Base-by-base conservation (phyloP, 2,329 filamentous ascomycete species). In the Talaromyces verruculosus region DNA sequence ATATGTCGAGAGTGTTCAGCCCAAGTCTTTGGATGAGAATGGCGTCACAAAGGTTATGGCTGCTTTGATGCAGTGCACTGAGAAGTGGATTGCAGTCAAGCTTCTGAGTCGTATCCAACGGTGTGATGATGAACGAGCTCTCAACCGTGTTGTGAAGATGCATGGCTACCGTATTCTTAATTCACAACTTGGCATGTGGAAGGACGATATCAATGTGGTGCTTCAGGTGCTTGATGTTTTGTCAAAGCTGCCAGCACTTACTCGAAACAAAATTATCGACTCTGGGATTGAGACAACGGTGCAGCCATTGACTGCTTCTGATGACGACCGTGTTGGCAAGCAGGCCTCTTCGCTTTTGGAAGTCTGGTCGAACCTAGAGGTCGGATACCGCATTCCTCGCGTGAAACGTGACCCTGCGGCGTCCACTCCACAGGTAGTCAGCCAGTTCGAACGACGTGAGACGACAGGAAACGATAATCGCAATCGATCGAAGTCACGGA, bases 11-110 rank as follows among this genome's bases (percentile, higher is more conserved):
- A 93, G 92, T 77, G 85, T 96, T 67, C 87, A 94, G 76, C 89
- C 91, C 61, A 91, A 89, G 73, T 88, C 86, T 58, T 85, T 97
- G 67, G 89, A 92, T 70, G 91, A 95, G 73, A 87, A 90, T 67
- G 92, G 91, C 68, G 92, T 96, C 68, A 92, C 90, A 73, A 96
- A 96, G 80, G 92, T 97, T 78, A 97, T 97, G 92, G 93, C 94
- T 28, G 90, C 93, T 63, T 87, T 99, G 67, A 93, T 97, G 88
- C 94, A 97, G 78, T 97, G 92, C 84, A 96, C 97, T 79, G 95
- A 99, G 84, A 97, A 97, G 79, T 99, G 95, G 95, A 97, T 99
- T 78, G 93, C 92, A 2, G 93, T 97, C 79, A 98, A 98, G 80
- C 83, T 99, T 65, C 86, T 99, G 67, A 87, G 89, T 71, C 93